phyloP scores from a whole-genome alignment of 1,284 basidiomycete genomes.

The Neonothopanus nambi region DNA sequence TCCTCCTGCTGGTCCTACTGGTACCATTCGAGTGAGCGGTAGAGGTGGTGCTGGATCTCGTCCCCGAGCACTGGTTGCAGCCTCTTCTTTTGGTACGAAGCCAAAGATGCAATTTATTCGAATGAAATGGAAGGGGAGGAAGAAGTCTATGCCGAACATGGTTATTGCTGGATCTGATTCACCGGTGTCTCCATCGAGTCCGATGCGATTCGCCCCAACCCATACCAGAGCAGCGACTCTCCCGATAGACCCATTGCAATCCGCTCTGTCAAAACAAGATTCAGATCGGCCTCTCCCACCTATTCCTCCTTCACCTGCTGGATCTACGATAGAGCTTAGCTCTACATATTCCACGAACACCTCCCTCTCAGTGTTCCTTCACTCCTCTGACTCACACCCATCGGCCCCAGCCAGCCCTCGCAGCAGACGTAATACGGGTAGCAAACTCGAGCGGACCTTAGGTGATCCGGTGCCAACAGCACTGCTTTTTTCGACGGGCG shows the following conservation, averaged over 20 bases:
- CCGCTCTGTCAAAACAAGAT: neutral
- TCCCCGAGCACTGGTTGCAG: conserved; percentile 10
- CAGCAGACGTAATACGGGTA: neutral
- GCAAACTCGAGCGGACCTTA: conserved; percentile 7
- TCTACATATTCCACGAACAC: neutral
- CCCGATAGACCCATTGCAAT: neutral
- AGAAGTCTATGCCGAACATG: conserved; percentile 1
- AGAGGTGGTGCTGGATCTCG: conserved; percentile 14
- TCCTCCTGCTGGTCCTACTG: neutral
- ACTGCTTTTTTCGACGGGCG: neutral
- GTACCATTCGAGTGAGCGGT: conserved; percentile 3
- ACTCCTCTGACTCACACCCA: neutral
- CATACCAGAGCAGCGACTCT: neutral
- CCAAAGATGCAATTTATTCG: conserved; percentile 8
- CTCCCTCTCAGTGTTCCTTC: neutral
- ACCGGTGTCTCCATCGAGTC: too few relatives aligned
- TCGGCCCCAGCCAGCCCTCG: neutral
- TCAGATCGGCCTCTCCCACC: neutral
- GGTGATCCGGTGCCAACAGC: conserved; percentile 1
- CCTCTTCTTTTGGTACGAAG: conserved; percentile 10
- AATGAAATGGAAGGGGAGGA: conserved; percentile 17
- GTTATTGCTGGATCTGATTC: too few relatives aligned
- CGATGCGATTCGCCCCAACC: neutral
- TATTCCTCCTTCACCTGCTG: neutral
- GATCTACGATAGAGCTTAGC: neutral